Base-by-base conservation (phyloP, 2,329 filamentous ascomycete species). In the Colletotrichum truncatum region DNA sequence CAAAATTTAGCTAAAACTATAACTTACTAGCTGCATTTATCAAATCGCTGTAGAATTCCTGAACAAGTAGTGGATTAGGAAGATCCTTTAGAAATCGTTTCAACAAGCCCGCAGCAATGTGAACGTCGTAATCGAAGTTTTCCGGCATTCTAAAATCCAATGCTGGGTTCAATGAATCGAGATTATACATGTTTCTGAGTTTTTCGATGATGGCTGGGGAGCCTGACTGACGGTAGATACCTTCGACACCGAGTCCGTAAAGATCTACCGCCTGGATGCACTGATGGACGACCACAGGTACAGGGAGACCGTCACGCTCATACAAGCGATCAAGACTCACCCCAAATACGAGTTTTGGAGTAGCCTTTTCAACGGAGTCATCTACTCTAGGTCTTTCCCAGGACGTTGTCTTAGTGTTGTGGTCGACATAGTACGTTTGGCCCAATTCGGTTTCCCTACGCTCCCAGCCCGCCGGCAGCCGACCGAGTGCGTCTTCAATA, bases 11-110 rank as follows among this genome's bases (percentile, higher is more conserved):
- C 23, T n/a, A 39, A 1, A 5, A 14, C 4, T 11, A n/a, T 48
- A 16, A 85, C 90, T 75, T 82, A 90, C 91, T 92, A 14, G 94
- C 94, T 70, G 95, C 93, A 67, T 93, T 91, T 71, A 98, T 91
- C 73, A 98, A 96, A 23, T 87, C 89, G 34, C 85, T 76, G 77
- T 98, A 97, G 68, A 92, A 90, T 69, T 91, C 89, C 18, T 82
- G 81, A 0, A 95, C 98, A 64, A 99, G 85, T 3, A 99, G 81
- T 2, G 96, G 94, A 71, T 98, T 94, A 0, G 95, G 95, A 2
- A 99, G 85, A 67, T 98, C 95, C 43, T 95, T 88, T 81, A 98
- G 93, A 81, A 98, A 99, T 74, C 96, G 93, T 82, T 99, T 99
- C 73, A 98, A 81, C 52, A 98, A 85, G 25, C 94, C 94, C 23